Evolutionary conservation across 2,329 filamentous ascomycete species (phyloP), one percentile per base, ranked within the genome.

Genomic region (Colletotrichum tamarilloi): DNA sequence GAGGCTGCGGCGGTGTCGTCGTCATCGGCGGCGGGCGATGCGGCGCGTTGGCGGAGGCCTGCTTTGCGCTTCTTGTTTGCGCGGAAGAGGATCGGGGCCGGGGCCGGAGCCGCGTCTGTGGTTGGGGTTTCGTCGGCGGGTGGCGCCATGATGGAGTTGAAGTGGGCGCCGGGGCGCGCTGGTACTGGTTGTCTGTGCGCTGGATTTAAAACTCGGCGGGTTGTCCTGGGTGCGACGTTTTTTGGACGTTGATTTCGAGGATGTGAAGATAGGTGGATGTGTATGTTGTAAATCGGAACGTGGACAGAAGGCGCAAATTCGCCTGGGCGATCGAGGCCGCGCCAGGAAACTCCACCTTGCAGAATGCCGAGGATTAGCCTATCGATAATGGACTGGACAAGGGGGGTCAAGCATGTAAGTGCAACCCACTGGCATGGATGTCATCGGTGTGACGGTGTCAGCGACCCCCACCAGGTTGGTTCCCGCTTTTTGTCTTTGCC

Each of bases 21-120:
- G 65, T 67, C 75, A 64, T 81, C 78, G 62, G 81, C 78, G 49
- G 42, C 7, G 19, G 69, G 56, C 4, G 64, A 65, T 68, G 53
- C 57, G 78, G 80, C 75, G 75, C 89, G 87, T 75, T 89, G 89
- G 59, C 90, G 86, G 75, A 90, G 89, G 69, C 66, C 69, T 5
- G 84, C 82, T 78, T 91, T 92, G 79, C 89, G 86, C 81, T 91
- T 92, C 80, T 91, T 92, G 73, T 84, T 78, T 35, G 82, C 84
- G 52, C 90, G 89, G 76, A 92, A 92, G 38, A 88, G 81, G 42
- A 90, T 80, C 28, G 62, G 79, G 14, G 82, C 80, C 58, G 78
- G 74, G 2, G 52, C 19, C 30, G 32, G 32, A n/a, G 52, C 46
- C n/a, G 76, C 55, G 8, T 64, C 67, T 30, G 76, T 69, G 19